Conservation (phyloP, 768 basidiomycete genomes). For the Mycena vitilis region DNA sequence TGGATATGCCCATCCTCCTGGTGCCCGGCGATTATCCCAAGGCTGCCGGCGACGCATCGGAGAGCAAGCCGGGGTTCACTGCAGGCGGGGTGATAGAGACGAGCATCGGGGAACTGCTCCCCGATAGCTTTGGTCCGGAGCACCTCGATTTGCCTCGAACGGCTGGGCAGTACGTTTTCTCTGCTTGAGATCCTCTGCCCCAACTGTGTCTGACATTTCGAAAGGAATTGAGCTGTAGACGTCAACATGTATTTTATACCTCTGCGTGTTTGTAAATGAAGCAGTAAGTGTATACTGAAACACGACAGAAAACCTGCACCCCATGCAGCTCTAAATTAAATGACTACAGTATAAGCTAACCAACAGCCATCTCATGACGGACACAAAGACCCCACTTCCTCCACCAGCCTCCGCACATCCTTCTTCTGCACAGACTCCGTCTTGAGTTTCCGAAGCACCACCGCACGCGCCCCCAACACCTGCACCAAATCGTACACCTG, state of each 20-base stretch:
- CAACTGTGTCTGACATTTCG: constrained; percentile 14
- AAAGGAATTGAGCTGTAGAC: too few relatives aligned
- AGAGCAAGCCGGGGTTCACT: constrained; percentile 50
- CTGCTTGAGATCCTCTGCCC: background rate
- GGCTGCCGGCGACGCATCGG: constrained; percentile 46
- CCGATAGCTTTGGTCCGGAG: constrained; percentile 91
- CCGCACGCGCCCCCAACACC: constrained; percentile 70
- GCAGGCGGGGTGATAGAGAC: constrained; percentile 70
- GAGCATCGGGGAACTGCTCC: constrained; percentile 80
- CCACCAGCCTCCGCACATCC: constrained; percentile 72
- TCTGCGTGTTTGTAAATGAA: too few relatives aligned
- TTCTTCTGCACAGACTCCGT: constrained; percentile 68
- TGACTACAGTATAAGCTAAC: too few relatives aligned
- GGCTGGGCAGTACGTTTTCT: constrained; percentile 24
- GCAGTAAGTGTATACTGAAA: too few relatives aligned
- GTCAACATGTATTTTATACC: too few relatives aligned
- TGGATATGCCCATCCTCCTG: constrained; percentile 78
- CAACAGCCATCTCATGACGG: constrained; percentile 19
- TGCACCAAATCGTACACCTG: constrained; percentile 71
- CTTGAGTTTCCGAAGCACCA: constrained; percentile 68
- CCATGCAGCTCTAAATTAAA: too few relatives aligned
- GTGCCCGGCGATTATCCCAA: constrained; percentile 71
- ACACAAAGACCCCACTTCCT: constrained; percentile 63
- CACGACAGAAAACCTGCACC: too few relatives aligned
- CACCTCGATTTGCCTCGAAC: constrained; percentile 68